A percentile compares a stretch with the other conserved stretches of the same genome.
Conservation (phyloP, 1,284 basidiomycete genomes). For the Lentinula novae-zelandiae region DNA sequence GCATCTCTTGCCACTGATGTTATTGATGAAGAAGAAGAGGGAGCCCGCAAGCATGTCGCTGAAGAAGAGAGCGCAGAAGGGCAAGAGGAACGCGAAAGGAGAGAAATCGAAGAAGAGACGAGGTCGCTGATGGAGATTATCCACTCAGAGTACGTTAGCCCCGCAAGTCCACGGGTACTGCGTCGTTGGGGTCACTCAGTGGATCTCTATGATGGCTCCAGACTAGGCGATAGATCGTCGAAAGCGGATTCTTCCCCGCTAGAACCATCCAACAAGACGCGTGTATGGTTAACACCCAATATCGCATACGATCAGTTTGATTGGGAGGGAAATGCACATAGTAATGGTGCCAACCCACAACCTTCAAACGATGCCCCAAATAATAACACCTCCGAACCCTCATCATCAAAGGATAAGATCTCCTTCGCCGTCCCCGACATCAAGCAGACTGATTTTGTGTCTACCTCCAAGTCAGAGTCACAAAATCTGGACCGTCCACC, state of each 20-base stretch:
- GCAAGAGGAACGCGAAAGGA: not conserved
- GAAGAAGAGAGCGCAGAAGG: not conserved
- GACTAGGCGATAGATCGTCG: not conserved
- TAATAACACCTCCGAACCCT: not conserved
- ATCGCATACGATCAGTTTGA: not conserved
- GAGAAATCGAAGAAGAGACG: constrained; percentile 24
- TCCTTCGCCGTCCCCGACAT: not conserved
- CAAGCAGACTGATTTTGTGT: not conserved
- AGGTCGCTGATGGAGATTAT: constrained; percentile 39
- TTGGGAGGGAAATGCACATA: not conserved
- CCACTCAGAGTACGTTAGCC: constrained; percentile 49
- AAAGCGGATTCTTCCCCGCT: not conserved
- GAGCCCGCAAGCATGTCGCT: not conserved
- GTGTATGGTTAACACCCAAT: constrained; percentile 8
- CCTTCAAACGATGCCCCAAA: not conserved
- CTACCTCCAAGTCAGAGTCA: not conserved
- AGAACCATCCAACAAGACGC: not conserved
- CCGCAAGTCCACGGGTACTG: constrained; percentile 39
- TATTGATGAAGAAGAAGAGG: not conserved
- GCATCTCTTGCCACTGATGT: constrained; percentile 1
- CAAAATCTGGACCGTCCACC: not conserved
- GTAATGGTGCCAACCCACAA: not conserved
- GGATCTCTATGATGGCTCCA: constrained; percentile 15
- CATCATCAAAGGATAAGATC: not conserved
- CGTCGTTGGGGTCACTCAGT: constrained; percentile 31